Conservation (phyloP, 1,139 yeast species). For the Yamadazyma sp. region DNA sequence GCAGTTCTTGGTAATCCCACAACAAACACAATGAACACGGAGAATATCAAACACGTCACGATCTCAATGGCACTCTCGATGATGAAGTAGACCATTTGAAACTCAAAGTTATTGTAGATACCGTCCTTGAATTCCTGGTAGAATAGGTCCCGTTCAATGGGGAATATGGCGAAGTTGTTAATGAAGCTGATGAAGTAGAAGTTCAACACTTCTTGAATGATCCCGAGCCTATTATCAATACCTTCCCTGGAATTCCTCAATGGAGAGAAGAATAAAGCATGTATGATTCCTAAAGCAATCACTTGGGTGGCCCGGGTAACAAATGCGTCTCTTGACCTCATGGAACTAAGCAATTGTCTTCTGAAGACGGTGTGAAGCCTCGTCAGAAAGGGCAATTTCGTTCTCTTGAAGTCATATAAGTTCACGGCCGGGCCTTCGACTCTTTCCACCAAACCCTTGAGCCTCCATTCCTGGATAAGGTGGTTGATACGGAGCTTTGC, state of each 20-base stretch:
- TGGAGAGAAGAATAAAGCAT: constrained; percentile 73
- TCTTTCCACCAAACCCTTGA: neutral
- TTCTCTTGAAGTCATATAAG: constrained; percentile 20
- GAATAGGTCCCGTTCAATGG: constrained; percentile 70
- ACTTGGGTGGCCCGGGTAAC: constrained; percentile 70
- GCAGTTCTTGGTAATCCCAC: constrained; percentile 74
- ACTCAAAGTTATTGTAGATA: constrained; percentile 66
- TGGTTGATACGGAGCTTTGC: constrained; percentile 29
- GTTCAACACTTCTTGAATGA: constrained; percentile 72
- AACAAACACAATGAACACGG: constrained; percentile 64
- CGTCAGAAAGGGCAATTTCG: constrained; percentile 22
- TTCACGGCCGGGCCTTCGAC: constrained; percentile 16
- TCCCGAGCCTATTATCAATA: constrained; percentile 65
- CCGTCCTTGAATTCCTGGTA: constrained; percentile 79
- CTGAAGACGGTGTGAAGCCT: constrained; percentile 31
- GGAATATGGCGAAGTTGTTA: constrained; percentile 73
- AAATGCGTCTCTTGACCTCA: constrained; percentile 61
- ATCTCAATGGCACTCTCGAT: constrained; percentile 77
- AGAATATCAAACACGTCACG: constrained; percentile 56
- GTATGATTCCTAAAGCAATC: constrained; percentile 61
- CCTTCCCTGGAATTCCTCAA: constrained; percentile 59
- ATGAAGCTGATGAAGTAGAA: constrained; percentile 79
- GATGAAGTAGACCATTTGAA: constrained; percentile 61
- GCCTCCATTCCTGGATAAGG: constrained; percentile 42
- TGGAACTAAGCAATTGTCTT: constrained; percentile 47